phyloP scores from a whole-genome alignment of 1,139 yeast species.

The Geotrichum cucujoidarum region DNA sequence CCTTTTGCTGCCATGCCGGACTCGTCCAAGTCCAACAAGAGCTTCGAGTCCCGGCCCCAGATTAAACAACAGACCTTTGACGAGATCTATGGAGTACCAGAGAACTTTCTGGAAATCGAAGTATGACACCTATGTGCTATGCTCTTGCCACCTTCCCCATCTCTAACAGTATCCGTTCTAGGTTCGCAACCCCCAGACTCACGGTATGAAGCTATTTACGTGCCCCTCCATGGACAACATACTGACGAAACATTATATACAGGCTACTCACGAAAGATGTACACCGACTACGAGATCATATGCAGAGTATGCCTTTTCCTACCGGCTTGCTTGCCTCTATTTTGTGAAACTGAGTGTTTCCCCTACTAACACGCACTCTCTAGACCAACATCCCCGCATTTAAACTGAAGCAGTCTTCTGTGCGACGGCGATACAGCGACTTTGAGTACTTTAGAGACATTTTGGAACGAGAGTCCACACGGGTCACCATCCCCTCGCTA shows the following conservation, averaged over 20 bases:
- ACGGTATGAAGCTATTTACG: slow-evolving; percentile 49
- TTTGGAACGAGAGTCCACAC: slow-evolving; percentile 65
- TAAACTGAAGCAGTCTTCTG: slow-evolving; percentile 57
- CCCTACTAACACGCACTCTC: neutral
- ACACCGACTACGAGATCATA: slow-evolving; percentile 85
- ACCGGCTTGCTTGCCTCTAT: neutral
- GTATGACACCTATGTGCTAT: slow-evolving; percentile 38
- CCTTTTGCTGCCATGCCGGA: slow-evolving; percentile 21
- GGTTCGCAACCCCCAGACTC: slow-evolving; percentile 74
- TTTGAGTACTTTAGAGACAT: slow-evolving; percentile 76
- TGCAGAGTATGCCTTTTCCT: slow-evolving; percentile 49
- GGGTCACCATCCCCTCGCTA: slow-evolving; percentile 78
- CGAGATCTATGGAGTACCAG: slow-evolving; percentile 91
- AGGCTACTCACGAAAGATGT: slow-evolving; percentile 55
- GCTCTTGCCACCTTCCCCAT: neutral
- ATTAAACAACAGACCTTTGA: slow-evolving; percentile 63
- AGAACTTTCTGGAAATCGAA: slow-evolving; percentile 87
- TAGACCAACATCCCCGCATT: slow-evolving; percentile 71
- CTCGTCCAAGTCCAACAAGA: slow-evolving; percentile 22
- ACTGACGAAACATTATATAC: slow-evolving; percentile 9
- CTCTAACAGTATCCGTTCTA: slow-evolving; percentile 20
- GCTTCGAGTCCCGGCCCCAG: slow-evolving; percentile 39
- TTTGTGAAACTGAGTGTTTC: too few relatives aligned
- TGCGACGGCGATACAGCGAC: slow-evolving; percentile 85
- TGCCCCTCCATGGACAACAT: neutral